A percentile compares a stretch with the other conserved stretches of the same genome.
Conservation (phyloP, 805 yeast species). For the Cyberlindnera mississippiensis region DNA sequence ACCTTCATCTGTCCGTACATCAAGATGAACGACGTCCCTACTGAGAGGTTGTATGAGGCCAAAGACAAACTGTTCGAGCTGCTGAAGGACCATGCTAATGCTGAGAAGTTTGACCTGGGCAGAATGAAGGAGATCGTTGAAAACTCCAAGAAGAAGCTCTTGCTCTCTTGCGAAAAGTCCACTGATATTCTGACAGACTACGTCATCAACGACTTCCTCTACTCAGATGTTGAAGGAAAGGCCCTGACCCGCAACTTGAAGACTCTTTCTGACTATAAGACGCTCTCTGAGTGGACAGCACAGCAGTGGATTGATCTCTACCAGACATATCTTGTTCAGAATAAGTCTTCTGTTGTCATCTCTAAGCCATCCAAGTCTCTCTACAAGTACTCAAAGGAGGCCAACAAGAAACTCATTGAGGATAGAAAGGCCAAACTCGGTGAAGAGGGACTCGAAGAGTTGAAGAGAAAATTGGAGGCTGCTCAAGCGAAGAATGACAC, state of each 20-base stretch:
- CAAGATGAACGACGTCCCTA: slow-evolving; percentile 70
- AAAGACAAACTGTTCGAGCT: slow-evolving; percentile 47
- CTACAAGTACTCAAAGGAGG: slow-evolving; percentile 48
- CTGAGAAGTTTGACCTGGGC: slow-evolving; percentile 51
- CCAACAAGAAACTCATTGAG: slow-evolving; percentile 44
- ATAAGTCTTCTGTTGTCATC: slow-evolving; percentile 59
- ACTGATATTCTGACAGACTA: slow-evolving; percentile 57
- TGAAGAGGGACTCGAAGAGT: slow-evolving; percentile 49
- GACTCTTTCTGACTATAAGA: slow-evolving; percentile 50
- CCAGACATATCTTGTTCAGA: slow-evolving; percentile 50
- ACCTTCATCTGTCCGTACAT: slow-evolving; percentile 53
- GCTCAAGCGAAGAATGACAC: slow-evolving; percentile 69
- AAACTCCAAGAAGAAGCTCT: slow-evolving; percentile 57
- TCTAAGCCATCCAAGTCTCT: slow-evolving; percentile 67
- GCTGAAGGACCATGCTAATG: slow-evolving; percentile 47
- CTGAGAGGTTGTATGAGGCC: slow-evolving; percentile 52
- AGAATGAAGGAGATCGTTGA: slow-evolving; percentile 67
- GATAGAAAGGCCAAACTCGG: slow-evolving; percentile 54
- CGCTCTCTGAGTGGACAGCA: slow-evolving; percentile 53
- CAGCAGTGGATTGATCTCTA: slow-evolving; percentile 65
- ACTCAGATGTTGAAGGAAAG: slow-evolving; percentile 62
- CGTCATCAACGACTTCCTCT: slow-evolving; percentile 75
- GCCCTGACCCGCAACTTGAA: slow-evolving; percentile 54
- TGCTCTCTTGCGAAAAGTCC: slow-evolving; percentile 59
- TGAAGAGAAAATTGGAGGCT: slow-evolving; percentile 46